These are phyloP conservation scores for Coprinopsis cinerea DNA, from an alignment of 768 basidiomycete species.

Conservation along the genomic window DNA sequence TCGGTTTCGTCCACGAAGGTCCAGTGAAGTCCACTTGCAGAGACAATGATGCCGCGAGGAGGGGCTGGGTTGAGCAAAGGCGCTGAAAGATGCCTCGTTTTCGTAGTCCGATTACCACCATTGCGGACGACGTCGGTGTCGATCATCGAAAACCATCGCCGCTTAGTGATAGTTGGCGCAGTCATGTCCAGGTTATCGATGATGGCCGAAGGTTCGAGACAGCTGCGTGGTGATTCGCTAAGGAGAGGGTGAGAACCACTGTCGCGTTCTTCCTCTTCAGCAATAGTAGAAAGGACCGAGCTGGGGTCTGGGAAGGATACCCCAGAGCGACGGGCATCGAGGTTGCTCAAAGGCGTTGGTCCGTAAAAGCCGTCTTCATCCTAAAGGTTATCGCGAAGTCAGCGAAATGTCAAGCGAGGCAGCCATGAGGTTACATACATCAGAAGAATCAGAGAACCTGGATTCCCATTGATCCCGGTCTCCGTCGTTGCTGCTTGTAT, in stretches of 20 bases:
- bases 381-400: neutral
- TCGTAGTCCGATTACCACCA: neutral
- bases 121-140: neutral
- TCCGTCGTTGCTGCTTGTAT: no score
- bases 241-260: neutral
- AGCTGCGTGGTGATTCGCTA: neutral
- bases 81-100: conserved; percentile 1
- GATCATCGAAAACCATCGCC: conserved; percentile 9
- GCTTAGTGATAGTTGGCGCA: neutral
- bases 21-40: neutral
- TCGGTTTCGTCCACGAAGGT: neutral
- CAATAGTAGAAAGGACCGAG: conserved; percentile 6
- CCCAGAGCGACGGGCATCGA: neutral
- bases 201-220: conserved; percentile 1
- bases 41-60: neutral
- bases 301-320: neutral
- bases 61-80: neutral
- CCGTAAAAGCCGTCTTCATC: neutral
- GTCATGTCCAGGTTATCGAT: neutral
- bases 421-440: conserved; percentile 1
- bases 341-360: neutral
- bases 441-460: conserved; percentile 5
- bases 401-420: neutral
- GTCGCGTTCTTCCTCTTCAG: conserved; percentile 6
- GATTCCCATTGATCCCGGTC: no score